These are phyloP conservation scores for Chalara sp. DNA, from an alignment of 2,329 filamentous ascomycete genomes.

Conservation along the genomic window DNA sequence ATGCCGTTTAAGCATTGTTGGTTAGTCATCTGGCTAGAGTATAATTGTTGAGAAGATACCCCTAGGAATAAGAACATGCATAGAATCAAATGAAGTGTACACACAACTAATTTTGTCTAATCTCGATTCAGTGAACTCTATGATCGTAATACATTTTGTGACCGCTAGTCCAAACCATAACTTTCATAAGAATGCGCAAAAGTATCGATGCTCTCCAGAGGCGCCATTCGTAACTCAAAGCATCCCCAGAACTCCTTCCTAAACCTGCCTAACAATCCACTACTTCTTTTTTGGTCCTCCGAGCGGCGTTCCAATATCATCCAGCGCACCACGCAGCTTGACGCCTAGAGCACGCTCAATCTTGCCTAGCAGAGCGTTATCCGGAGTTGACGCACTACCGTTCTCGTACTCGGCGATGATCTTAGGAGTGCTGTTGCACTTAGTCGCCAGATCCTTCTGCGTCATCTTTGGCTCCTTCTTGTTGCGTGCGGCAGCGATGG, in stretches of 20 bases:
- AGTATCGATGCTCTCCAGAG: no score
- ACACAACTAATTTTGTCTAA: no score
- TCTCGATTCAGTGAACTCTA: no score
- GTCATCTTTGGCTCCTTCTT: constrained; percentile 91
- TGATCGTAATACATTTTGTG: no score
- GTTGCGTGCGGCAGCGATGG: constrained; percentile 73
- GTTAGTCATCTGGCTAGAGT: not conserved
- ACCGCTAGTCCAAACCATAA: no score
- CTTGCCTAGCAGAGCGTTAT: constrained; percentile 71
- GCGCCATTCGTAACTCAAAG: no score
- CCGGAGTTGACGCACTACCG: constrained; percentile 61
- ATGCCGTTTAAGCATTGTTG: constrained; percentile 9
- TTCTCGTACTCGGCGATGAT: constrained; percentile 83
- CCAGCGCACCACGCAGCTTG: constrained; percentile 65
- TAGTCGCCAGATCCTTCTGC: constrained; percentile 79
- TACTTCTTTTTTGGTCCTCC: constrained; percentile 47
- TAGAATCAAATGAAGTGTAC: not conserved
- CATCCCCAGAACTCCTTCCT: no score
- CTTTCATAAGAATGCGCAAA: no score
- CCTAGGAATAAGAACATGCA: not conserved
- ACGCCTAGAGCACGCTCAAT: constrained; percentile 86
- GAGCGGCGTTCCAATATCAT: constrained; percentile 76
- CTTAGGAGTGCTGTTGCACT: constrained; percentile 79
- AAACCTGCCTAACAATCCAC: not conserved
- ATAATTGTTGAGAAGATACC: not conserved